These are phyloP conservation scores for Xylaria palmicola DNA, from an alignment of 495 filamentous ascomycete species.

Conservation along the genomic window DNA sequence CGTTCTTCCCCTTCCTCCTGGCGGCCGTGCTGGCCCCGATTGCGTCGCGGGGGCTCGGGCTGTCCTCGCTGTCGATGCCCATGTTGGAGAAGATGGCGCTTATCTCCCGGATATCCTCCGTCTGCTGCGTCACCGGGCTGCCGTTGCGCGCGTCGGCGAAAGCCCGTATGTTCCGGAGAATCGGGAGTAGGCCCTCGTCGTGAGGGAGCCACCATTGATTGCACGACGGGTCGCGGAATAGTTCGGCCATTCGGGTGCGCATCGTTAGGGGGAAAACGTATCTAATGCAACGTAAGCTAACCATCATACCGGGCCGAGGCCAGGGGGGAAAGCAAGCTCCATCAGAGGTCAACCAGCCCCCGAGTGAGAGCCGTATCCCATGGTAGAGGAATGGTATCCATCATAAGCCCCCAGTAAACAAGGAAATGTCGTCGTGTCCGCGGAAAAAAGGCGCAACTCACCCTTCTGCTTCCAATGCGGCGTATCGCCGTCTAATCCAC, in stretches of 20 bases:
- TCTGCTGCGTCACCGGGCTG: constrained; percentile 59
- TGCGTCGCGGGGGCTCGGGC: constrained; percentile 7
- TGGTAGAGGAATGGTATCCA: not conserved
- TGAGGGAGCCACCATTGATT: constrained; percentile 86
- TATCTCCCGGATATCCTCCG: constrained; percentile 71
- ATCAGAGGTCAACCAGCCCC: too few species aligned
- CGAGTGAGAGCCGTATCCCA: too few species aligned
- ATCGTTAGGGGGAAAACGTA: constrained; percentile 78
- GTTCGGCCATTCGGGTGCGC: constrained; percentile 67
- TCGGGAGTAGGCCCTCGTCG: constrained; percentile 67
- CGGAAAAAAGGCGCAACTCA: constrained; percentile 46
- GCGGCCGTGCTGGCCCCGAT: not conserved
- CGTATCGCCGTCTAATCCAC: constrained; percentile 82
- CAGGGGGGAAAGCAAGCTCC: too few species aligned
- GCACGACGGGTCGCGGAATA: constrained; percentile 67
- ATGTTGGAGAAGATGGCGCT: constrained; percentile 65
- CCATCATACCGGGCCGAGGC: too few species aligned
- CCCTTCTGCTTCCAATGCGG: constrained; percentile 77
- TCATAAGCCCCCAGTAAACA: not conserved
- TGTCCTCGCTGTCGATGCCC: constrained; percentile 29
- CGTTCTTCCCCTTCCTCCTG: constrained; percentile 7
- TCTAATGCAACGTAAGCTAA: constrained; percentile 43
- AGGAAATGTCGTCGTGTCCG: not conserved
- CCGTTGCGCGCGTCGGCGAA: constrained; percentile 72
- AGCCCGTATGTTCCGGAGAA: constrained; percentile 72